Conservation (phyloP, 2,329 filamentous ascomycete species). For the Colletotrichum agaves region DNA sequence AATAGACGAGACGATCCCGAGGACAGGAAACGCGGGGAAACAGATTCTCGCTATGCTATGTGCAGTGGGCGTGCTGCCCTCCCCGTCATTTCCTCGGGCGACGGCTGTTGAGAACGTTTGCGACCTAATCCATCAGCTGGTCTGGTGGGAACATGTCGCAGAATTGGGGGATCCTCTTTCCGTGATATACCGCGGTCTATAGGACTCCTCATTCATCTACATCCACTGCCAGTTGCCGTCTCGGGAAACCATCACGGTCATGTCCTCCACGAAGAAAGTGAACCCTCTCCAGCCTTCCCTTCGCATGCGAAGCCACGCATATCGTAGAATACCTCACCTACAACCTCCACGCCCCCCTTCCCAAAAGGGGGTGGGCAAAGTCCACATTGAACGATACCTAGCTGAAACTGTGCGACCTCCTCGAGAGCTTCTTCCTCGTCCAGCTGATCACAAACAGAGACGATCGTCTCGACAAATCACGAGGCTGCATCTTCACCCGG, state of each 20-base stretch:
- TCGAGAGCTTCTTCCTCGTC: slow-evolving; percentile 1
- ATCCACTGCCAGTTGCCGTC: slow-evolving; percentile 3
- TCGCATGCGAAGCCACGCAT: not conserved
- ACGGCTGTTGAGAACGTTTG: not conserved
- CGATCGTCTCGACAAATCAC: slow-evolving; percentile 24
- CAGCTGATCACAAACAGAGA: slow-evolving; percentile 34
- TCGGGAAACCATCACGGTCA: not conserved
- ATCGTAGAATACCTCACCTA: not conserved
- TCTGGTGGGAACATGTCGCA: not conserved
- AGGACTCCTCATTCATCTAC: not conserved
- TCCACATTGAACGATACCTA: slow-evolving; percentile 33
- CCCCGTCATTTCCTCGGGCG: not conserved
- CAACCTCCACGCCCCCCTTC: no score
- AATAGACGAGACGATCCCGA: not conserved
- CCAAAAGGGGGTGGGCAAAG: slow-evolving; percentile 13
- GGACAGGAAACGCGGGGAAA: not conserved
- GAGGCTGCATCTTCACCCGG: not conserved
- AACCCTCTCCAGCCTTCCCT: not conserved
- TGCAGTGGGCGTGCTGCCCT: not conserved
- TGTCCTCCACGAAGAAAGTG: not conserved
- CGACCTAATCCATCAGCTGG: not conserved
- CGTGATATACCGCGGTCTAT: not conserved
- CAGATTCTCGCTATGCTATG: not conserved
- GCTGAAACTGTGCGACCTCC: slow-evolving; percentile 32
- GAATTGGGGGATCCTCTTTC: not conserved